Evolutionary conservation across 2,329 filamentous ascomycete species (phyloP).

Genomic region (Fusarium domesticum): DNA sequence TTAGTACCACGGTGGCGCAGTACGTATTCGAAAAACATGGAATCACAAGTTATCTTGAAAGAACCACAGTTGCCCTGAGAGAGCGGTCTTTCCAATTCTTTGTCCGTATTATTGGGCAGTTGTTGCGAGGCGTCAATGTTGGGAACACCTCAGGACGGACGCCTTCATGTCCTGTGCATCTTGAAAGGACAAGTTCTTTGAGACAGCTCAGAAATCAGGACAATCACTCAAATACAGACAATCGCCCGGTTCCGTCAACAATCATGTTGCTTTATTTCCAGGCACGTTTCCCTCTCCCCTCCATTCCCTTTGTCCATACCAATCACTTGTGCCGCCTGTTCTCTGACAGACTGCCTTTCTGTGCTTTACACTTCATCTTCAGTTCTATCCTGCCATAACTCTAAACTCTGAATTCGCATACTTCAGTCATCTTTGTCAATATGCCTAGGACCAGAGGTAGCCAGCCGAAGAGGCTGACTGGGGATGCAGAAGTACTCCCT

Average conservation of each 20-base stretch:
- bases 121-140: conserved; percentile 6
- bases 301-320: not conserved
- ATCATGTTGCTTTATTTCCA: no score
- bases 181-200: conserved; percentile 3
- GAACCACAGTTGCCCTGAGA: not conserved
- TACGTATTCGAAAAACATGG: not conserved
- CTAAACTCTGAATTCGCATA: no score
- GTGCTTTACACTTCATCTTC: no score
- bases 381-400: no score
- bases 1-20: not conserved
- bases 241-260: not conserved
- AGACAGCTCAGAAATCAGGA: conserved; percentile 2
- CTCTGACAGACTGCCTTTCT: no score
- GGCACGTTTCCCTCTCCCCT: not conserved
- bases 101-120: conserved; percentile 19
- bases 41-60: not conserved
- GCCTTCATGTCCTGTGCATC: conserved; percentile 7
- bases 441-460: no score
- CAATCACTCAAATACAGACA: not conserved
- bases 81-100: conserved; percentile 18
- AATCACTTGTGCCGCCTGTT: not conserved
- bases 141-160: not conserved
- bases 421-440: no score
- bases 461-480: not conserved
- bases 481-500: not conserved